Base-by-base conservation (phyloP, 352 stramenopile genomes). In the Globisporangium abappressorium region DNA sequence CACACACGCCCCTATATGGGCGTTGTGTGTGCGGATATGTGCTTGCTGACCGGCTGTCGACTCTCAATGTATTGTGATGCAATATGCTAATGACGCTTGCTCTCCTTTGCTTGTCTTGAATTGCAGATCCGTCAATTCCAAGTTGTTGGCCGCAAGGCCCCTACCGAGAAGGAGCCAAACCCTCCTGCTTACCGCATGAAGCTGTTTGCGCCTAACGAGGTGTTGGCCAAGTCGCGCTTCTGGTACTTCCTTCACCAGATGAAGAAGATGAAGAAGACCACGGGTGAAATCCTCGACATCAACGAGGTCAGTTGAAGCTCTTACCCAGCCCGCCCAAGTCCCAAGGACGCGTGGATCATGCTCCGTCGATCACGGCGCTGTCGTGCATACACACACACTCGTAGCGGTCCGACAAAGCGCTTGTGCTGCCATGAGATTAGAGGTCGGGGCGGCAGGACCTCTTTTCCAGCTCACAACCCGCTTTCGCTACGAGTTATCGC, bases 171-270 rank as follows among this genome's bases (percentile, higher is more conserved):
- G 70, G 93, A 99, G 82, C 95, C 97, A 56, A 99, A 99, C 87
- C 98, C 98, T 67, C 89, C 98, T 69, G 97, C 98, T 7, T 99
- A 99, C 95, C 92, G 98, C 75, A 99, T 99, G 98, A 95, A 95
- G 84, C 77, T 97, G 63, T 99, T 99, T 81, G 97, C 96, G 38
- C 93, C 97, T 62, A 99, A 99, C 86, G 74, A 89, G 68, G 97
- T 99, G 68, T 94, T 98, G 66, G 98, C 97, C 72, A 99, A 99
- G 90, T 99, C 97, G 68, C 98, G 98, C 81, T 99, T 99, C 92
- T 99, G 98, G 98, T 99, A 99, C 90, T 99, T 99, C 88, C 96
- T 99, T 78, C 97, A 99, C 84, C 97, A 99, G 90, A 99, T 99
- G 90, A 96, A 98, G 76, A 99, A 99, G 92, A 99, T 99, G 97